phyloP scores from a whole-genome alignment of 1,284 basidiomycete species.

The Microbotryum intermedium region DNA sequence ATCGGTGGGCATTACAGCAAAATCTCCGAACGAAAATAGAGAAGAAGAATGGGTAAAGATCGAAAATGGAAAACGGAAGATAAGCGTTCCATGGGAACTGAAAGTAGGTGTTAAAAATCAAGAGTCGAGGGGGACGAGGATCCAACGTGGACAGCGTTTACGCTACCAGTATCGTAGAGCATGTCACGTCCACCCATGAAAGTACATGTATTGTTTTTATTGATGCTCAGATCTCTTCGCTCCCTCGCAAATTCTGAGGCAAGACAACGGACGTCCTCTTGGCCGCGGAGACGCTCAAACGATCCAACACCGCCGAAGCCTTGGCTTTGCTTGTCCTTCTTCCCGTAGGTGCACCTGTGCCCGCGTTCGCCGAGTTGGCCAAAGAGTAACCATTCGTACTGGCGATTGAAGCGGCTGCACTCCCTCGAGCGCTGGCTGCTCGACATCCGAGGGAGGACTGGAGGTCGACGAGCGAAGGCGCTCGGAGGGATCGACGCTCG shows the following conservation, averaged over 20 bases:
- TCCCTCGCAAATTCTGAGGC: background rate
- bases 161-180: background rate
- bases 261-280: background rate
- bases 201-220: background rate
- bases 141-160: background rate
- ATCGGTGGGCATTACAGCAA: too few relatives aligned
- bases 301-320: background rate
- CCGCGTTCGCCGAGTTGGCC: background rate
- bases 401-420: slow-evolving; percentile 2
- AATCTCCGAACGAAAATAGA: too few relatives aligned
- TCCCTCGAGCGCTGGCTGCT: background rate
- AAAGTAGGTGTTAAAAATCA: background rate
- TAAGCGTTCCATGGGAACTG: background rate
- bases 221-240: too few relatives aligned
- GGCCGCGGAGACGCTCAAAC: background rate
- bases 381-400: slow-evolving; percentile 1
- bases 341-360: background rate
- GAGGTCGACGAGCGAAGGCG: slow-evolving; percentile 10
- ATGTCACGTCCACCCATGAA: background rate
- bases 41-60: too few relatives aligned
- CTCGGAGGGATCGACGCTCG: slow-evolving; percentile 2
- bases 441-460: slow-evolving; percentile 5
- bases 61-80: background rate
- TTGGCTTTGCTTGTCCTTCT: background rate
- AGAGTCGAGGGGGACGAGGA: background rate